Evolutionary conservation across 768 basidiomycete species (phyloP), one percentile per base, ranked within the genome.

Genomic region (Guyanaporus albipodus): DNA sequence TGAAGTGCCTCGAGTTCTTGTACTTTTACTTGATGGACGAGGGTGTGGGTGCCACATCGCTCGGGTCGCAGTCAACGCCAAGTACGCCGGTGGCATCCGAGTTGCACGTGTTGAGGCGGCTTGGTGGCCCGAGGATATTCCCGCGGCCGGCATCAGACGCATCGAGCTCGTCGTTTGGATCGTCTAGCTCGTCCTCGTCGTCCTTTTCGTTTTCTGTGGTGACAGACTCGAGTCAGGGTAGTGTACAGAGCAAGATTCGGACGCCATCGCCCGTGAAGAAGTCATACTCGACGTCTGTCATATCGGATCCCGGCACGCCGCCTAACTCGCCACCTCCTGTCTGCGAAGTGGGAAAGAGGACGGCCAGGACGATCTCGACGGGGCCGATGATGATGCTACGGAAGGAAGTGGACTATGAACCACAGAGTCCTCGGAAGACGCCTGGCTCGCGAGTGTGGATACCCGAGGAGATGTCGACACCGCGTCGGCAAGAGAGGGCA

Each of bases 1-100:
- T 96, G 87, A 95, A 95, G 70, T 95, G 91, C 52, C 73, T 97
- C 15, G 94, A 96, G 62, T 93, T 96, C 57, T 69, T 97, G 14
- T 95, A 95, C 66, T 96, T 94, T 65, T 97, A 97, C 64, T 74
- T 97, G 7, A 73, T 95, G 36, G 93, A 94, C 49, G 93, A 53
- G 18, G 48, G 54, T 4, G 46, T 39, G 34, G 21, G 18, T n/a
- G 17, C 14, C 24, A 21, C 15, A 15, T 50, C 29, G 32, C 17
- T 49, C 0, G 52, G 46, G 27, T 42, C 52, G 4, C 74, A 77
- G 6, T 55, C 64, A 4, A 57, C 64, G 10, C 71, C 72, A 0
- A 55, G 67, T n/a, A 57, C 70, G 15, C 54, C 66, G 3, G 39
- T 53, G 42, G 17, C 40, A 45, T 43, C 60, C 24, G 38, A 72